Conservation (phyloP, 768 basidiomycete species). For the Cubamyces sp. region DNA sequence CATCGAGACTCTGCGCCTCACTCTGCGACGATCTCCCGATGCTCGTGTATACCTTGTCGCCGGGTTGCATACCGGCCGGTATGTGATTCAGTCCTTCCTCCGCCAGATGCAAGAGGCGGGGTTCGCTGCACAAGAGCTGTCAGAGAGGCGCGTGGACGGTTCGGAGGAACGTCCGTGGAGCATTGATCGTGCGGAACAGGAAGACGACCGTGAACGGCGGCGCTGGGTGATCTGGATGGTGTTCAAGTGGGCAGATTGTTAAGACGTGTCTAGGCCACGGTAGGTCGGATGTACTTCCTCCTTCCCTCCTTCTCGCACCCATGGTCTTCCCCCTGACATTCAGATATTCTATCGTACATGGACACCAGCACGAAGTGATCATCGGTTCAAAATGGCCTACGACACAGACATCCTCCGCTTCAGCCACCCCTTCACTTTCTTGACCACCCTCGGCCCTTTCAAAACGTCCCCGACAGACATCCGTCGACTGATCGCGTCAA, state of each 20-base stretch:
- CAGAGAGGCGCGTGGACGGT: conserved; percentile 54
- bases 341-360: background rate
- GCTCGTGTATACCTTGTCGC: conserved; percentile 70
- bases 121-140: conserved; percentile 48
- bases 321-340: too few relatives aligned
- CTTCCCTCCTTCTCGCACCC: too few relatives aligned
- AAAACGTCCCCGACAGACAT: background rate
- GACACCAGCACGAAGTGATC: background rate
- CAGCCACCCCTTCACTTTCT: conserved; percentile 21
- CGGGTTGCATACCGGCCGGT: conserved; percentile 77
- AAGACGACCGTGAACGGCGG: conserved; percentile 70
- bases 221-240: conserved; percentile 73
- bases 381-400: background rate
- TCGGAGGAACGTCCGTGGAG: conserved; percentile 51
- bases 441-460: conserved; percentile 11
- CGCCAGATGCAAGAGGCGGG: conserved; percentile 41
- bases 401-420: conserved; percentile 20
- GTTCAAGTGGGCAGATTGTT: conserved; percentile 27
- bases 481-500: background rate
- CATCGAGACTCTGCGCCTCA: conserved; percentile 52
- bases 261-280: background rate
- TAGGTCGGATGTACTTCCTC: background rate
- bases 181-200: conserved; percentile 51
- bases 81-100: conserved; percentile 69
- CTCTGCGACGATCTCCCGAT: conserved; percentile 45